phyloP scores from a whole-genome alignment of 2,329 filamentous ascomycete genomes.

The Talaromyces sp. region DNA sequence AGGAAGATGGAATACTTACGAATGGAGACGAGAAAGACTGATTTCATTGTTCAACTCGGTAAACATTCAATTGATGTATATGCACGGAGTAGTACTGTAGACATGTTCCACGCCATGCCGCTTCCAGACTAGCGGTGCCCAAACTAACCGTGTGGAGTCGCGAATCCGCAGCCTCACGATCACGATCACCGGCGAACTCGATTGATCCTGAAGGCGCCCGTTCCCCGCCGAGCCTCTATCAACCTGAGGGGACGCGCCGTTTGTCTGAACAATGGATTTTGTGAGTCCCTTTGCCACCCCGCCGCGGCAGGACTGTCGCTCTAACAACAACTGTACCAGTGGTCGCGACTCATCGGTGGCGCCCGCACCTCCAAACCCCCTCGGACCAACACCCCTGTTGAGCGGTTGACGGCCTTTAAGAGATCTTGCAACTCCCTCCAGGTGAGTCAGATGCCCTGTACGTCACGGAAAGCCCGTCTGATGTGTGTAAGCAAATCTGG shows the following conservation, averaged over 20 bases:
- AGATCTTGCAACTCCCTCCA: conserved; percentile 50
- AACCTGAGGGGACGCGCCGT: not conserved
- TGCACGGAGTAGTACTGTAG: too few relatives aligned
- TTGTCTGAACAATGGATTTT: conserved; percentile 4
- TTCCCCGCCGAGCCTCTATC: not conserved
- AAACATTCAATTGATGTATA: too few relatives aligned
- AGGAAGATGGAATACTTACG: too few relatives aligned
- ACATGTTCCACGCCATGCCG: too few relatives aligned
- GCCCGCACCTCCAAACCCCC: conserved; percentile 47
- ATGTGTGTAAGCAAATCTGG: conserved; percentile 52
- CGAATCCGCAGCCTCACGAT: not conserved
- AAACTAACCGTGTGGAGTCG: not conserved
- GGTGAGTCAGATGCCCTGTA: conserved; percentile 15
- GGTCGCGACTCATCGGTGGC: conserved; percentile 59
- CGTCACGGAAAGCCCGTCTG: not conserved
- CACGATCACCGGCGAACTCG: not conserved
- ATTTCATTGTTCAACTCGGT: too few relatives aligned
- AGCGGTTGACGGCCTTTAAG: conserved; percentile 59
- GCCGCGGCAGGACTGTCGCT: not conserved
- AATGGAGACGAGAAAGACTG: too few relatives aligned
- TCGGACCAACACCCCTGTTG: conserved; percentile 51
- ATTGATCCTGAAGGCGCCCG: not conserved
- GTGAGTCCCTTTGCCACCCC: not conserved
- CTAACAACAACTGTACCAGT: conserved; percentile 34
- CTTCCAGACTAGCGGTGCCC: too few relatives aligned